Evolutionary conservation across 345 rosid species (phyloP).

Genomic region (Boechera divaricarpa): DNA sequence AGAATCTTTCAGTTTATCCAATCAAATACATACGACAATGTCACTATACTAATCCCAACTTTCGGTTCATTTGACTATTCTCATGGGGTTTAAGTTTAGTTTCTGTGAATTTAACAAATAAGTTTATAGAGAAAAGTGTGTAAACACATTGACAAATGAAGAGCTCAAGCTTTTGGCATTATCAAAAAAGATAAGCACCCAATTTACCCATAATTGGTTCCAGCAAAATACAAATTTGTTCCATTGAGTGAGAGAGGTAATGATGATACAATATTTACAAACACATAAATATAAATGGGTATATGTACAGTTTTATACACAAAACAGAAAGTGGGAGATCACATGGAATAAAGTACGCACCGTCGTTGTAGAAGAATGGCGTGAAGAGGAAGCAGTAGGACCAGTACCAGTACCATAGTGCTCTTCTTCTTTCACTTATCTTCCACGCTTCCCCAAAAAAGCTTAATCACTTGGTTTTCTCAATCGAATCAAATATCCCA

Average conservation of each 20-base stretch:
- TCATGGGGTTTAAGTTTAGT: neutral
- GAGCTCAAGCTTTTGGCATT: conserved; percentile 25
- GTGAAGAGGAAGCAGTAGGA: conserved; percentile 46
- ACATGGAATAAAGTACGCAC: conserved; percentile 40
- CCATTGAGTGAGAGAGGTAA: conserved; percentile 33
- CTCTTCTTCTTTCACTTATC: conserved; percentile 37
- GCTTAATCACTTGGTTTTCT: conserved; percentile 26
- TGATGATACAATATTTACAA: conserved; percentile 38
- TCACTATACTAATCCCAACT: conserved; percentile 2
- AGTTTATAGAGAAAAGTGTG: neutral
- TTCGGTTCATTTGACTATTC: conserved; percentile 5
- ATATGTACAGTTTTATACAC: conserved; percentile 38
- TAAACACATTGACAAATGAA: conserved; percentile 36
- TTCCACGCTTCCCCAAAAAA: conserved; percentile 36
- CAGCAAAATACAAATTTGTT: conserved; percentile 39
- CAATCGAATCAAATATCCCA: conserved; percentile 6
- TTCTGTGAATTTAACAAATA: neutral
- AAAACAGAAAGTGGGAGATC: conserved; percentile 38
- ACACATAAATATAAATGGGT: conserved; percentile 20
- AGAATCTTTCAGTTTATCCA: too few relatives aligned
- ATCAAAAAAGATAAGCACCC: conserved; percentile 41
- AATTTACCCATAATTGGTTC: conserved; percentile 35
- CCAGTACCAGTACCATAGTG: conserved; percentile 41
- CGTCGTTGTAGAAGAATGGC: conserved; percentile 41
- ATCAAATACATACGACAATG: neutral